Percentiles rank a stretch among this genome's conserved stretches.
These are phyloP conservation scores for Yamadazyma triangularis DNA, from an alignment of 1,139 yeast species.

Conservation along the genomic window DNA sequence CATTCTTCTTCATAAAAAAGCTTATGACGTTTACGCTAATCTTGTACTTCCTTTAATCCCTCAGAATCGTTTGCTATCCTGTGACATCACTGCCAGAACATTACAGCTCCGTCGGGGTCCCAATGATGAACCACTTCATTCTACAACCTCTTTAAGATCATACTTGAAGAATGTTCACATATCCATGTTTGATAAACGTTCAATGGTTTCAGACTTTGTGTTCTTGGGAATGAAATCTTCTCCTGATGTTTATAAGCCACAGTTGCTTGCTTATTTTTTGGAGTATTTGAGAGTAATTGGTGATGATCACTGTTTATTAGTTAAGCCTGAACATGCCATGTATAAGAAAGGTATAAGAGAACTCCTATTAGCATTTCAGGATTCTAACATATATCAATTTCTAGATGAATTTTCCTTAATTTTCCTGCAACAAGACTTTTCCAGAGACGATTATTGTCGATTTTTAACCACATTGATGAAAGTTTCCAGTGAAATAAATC, in stretches of 20 bases:
- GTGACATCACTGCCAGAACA: constrained; percentile 19
- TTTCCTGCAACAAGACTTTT: constrained; percentile 1
- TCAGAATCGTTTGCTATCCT: constrained; percentile 13
- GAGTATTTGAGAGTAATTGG: constrained; percentile 12
- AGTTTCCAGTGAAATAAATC: constrained; percentile 13
- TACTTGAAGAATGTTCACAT: constrained; percentile 12
- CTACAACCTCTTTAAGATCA: background rate
- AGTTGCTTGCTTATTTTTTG: constrained; percentile 15
- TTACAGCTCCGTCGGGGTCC: constrained; percentile 13
- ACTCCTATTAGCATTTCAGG: constrained; percentile 5
- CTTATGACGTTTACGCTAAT: constrained; percentile 16
- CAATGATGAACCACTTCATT: constrained; percentile 4
- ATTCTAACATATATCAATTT: constrained; percentile 4
- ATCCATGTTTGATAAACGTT: constrained; percentile 12
- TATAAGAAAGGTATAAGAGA: constrained; percentile 18
- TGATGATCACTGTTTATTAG: constrained; percentile 20
- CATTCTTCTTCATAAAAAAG: constrained; percentile 17
- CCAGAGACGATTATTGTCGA: constrained; percentile 10
- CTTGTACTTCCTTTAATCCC: constrained; percentile 14
- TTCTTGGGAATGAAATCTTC: constrained; percentile 16
- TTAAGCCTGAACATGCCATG: constrained; percentile 11
- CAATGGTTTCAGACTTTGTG: constrained; percentile 16
- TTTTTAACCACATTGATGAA: constrained; percentile 22
- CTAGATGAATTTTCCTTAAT: constrained; percentile 1
- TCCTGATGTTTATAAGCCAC: constrained; percentile 3